A percentile compares a stretch with the other conserved stretches of the same genome.
These are phyloP conservation scores for Rhazya stricta DNA, from an alignment of 257 asterid genomes.

Conservation along the genomic window DNA sequence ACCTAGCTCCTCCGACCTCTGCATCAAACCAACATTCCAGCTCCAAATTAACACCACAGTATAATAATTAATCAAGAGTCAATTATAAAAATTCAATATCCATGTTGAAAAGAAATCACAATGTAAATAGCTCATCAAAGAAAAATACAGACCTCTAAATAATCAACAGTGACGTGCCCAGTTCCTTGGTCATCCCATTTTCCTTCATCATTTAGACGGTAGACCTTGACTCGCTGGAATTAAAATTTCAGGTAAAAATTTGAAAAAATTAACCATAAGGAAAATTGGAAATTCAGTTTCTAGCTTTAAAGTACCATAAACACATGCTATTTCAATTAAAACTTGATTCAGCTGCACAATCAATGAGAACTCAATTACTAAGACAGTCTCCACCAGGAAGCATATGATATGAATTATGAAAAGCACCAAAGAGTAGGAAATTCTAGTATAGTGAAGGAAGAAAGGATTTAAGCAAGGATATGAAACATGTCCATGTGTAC, in stretches of 20 bases:
- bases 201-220: constrained; percentile 83
- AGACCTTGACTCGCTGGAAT: constrained; percentile 93
- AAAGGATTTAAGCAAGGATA: no score
- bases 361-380: not conserved
- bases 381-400: not conserved
- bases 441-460: not conserved
- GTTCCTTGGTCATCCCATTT: constrained; percentile 99
- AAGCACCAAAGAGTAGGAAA: not conserved
- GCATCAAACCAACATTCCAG: constrained; percentile 23
- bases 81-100: constrained; percentile 5
- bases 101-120: not conserved
- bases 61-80: not conserved
- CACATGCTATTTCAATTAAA: not conserved
- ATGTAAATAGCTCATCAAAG: not conserved
- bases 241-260: not conserved
- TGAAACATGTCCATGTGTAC: not conserved
- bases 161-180: constrained; percentile 89
- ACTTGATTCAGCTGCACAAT: not conserved
- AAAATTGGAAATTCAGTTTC: not conserved
- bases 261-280: not conserved
- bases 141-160: constrained; percentile 57
- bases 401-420: not conserved
- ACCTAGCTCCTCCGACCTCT: constrained; percentile 89
- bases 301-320: not conserved
- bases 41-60: not conserved